Percentiles rank a stretch among this genome's conserved stretches.
Conservation (phyloP, 179 eudicot genomes). For the Silene coronaria region DNA sequence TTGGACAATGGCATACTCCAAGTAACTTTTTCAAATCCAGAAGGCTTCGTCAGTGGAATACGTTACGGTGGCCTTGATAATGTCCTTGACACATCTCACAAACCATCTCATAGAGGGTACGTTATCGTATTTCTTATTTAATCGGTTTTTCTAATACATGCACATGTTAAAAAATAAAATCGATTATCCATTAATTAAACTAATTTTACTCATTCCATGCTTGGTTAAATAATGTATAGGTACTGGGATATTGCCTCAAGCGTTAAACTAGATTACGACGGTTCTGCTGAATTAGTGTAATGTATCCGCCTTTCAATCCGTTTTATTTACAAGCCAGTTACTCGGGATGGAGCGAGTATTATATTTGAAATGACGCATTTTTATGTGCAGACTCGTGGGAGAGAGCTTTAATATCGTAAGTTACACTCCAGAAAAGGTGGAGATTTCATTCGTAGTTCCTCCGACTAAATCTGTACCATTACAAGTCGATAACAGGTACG, state of each 20-base stretch:
- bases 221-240: constrained; percentile 18
- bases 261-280: constrained; percentile 1
- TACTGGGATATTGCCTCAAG: constrained; percentile 62
- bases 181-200: too few relatives aligned
- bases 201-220: background rate
- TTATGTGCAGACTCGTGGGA: constrained; percentile 25
- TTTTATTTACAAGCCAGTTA: background rate
- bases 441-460: constrained; percentile 30
- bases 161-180: background rate
- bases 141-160: background rate
- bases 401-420: constrained; percentile 23
- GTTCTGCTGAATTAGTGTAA: constrained; percentile 18
- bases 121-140: background rate
- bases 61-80: constrained; percentile 57
- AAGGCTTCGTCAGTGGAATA: constrained; percentile 54
- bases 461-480: constrained; percentile 14
- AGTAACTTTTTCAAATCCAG: constrained; percentile 57
- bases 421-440: constrained; percentile 25
- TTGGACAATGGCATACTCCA: constrained; percentile 71
- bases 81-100: constrained; percentile 48
- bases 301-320: background rate
- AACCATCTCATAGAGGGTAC: constrained; percentile 59
- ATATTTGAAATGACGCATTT: too few relatives aligned
- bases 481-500: constrained; percentile 26
- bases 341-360: too few relatives aligned